Percentiles rank a stretch among this genome's conserved stretches.
Evolutionary conservation across 1,139 yeast species (phyloP).

Genomic region (Geotrichum bryndzae): DNA sequence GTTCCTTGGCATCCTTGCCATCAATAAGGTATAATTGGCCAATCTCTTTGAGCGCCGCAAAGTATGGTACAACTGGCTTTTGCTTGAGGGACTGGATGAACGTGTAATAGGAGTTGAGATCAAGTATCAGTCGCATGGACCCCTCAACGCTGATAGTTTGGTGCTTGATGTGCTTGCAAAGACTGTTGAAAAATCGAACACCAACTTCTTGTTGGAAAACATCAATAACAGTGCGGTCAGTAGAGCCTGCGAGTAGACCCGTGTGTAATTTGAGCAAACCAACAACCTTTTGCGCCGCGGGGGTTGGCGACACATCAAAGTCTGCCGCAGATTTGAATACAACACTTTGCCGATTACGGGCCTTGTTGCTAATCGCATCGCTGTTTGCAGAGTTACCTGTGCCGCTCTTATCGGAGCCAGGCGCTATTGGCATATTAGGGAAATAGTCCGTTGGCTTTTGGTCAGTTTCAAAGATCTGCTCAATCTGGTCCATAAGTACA

Average conservation of each 20-base stretch:
- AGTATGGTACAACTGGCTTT: constrained; percentile 65
- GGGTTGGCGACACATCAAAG: constrained; percentile 56
- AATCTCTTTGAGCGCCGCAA: constrained; percentile 74
- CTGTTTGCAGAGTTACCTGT: neutral
- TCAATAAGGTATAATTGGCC: constrained; percentile 79
- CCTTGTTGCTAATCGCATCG: neutral
- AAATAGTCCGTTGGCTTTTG: constrained; percentile 49
- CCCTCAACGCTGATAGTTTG: constrained; percentile 63
- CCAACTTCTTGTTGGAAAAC: constrained; percentile 94
- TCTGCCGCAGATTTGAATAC: constrained; percentile 9
- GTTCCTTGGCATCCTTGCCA: constrained; percentile 67
- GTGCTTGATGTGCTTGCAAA: constrained; percentile 69
- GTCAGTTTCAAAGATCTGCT: constrained; percentile 44
- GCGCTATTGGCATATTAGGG: neutral
- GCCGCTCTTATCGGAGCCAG: neutral
- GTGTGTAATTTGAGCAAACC: constrained; percentile 67
- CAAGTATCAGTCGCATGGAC: constrained; percentile 57
- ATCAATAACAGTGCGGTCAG: constrained; percentile 83
- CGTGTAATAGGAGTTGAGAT: constrained; percentile 64
- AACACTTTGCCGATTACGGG: constrained; percentile 2
- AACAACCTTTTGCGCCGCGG: constrained; percentile 61
- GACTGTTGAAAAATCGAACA: constrained; percentile 69
- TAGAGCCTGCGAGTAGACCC: constrained; percentile 68
- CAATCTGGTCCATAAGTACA: constrained; percentile 73
- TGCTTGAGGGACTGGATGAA: constrained; percentile 64